Evolutionary conservation across 78 protist genomes (phyloP), one percentile per base, ranked within the genome.

Genomic region (Cavenderia fasciculata): DNA sequence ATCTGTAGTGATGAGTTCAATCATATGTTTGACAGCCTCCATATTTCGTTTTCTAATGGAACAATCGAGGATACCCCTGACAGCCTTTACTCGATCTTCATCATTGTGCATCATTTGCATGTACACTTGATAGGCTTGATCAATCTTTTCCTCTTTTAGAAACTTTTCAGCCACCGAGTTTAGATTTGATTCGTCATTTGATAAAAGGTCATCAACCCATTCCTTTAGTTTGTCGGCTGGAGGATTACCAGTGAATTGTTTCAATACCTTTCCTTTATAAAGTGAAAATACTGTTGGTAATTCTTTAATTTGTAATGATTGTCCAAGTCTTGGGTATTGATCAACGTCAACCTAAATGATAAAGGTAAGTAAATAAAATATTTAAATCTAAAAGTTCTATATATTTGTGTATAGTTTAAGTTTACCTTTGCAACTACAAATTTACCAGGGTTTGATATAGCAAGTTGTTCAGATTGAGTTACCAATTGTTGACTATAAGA

Each of bases 271-370:
- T 1, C 72, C 72, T 21, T n/a, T 47, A 63, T 63, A 40, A 7
- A 63, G 38, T 63, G 72, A 31, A 40, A 63, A 63, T 21, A 63
- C 72, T 21, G 72, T n/a, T 63, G 72, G 72, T 21, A 63, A 16
- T 38, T 2, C 38, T 40, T 63, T 43, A 16, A 63, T 47, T 21
- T 40, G 44, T 40, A 63, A 40, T 5, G 44, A 40, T 40, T 63
- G 72, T 7, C 51, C 72, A 16, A 63, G 18, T 5, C 38, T 47
- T 21, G n/a, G 43, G 23, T 34, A 12, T 31, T 16, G 33, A 21
- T 63, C 72, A n/a, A 8, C 8, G 38, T 63, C 38, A 11, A 63
- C 8, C 72, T 52, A 52, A 12, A 21, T n/a, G n/a, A n/a, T n/a
- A 19, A 52, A 21, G 4, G 59, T 52, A 21, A 12, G 12, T 52